Evolutionary conservation across 768 basidiomycete species (phyloP).

Genomic region (Podaxis sp.): DNA sequence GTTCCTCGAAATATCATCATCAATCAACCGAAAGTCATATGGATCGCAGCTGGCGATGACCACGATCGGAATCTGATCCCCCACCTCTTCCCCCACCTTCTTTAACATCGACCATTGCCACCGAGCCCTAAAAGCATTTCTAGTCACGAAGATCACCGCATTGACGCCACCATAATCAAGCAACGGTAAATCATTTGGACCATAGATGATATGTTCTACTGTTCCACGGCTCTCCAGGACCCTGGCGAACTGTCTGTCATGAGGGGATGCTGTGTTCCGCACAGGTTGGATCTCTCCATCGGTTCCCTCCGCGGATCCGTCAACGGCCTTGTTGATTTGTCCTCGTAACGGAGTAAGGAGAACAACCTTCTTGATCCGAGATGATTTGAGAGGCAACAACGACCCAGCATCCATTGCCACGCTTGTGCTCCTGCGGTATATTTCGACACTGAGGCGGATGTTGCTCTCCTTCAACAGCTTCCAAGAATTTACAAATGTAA

Average conservation of each 20-base stretch:
- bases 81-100: background rate
- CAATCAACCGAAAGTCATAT: slow-evolving; percentile 44
- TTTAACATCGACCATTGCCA: slow-evolving; percentile 50
- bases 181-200: slow-evolving; percentile 8
- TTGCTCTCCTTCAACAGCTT: slow-evolving; percentile 33
- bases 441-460: slow-evolving; percentile 34
- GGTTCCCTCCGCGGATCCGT: slow-evolving; percentile 35
- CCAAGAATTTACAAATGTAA: slow-evolving; percentile 25
- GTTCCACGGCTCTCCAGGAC: slow-evolving; percentile 28
- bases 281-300: slow-evolving; percentile 37
- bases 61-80: slow-evolving; percentile 29
- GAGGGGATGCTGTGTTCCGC: slow-evolving; percentile 54
- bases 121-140: slow-evolving; percentile 45
- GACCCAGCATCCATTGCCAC: slow-evolving; percentile 37
- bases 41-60: slow-evolving; percentile 62
- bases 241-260: slow-evolving; percentile 46
- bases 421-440: slow-evolving; percentile 45
- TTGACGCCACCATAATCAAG: slow-evolving; percentile 15
- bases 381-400: slow-evolving; percentile 31
- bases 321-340: slow-evolving; percentile 59
- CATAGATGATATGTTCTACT: slow-evolving; percentile 46
- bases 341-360: slow-evolving; percentile 55
- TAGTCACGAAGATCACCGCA: slow-evolving; percentile 48
- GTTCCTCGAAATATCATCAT: slow-evolving; percentile 13
- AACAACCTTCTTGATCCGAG: slow-evolving; percentile 24